Percentiles rank a stretch among this genome's conserved stretches.
Evolutionary conservation across 169 alveolate species (phyloP).

Genomic region (Theileria annulata): DNA sequence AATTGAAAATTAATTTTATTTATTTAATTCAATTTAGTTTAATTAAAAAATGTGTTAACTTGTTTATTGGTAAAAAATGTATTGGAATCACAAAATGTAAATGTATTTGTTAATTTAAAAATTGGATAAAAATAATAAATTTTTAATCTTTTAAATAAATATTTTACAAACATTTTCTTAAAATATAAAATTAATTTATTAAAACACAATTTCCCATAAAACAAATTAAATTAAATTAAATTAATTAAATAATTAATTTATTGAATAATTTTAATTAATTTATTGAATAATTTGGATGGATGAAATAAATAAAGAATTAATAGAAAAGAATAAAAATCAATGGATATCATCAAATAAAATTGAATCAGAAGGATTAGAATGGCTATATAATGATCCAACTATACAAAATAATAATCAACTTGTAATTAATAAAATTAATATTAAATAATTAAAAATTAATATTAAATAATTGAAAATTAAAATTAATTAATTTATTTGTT

Average conservation of each 20-base stretch:
- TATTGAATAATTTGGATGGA: too few species aligned
- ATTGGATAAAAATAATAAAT: too few species aligned
- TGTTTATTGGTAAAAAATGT: too few species aligned
- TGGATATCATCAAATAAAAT: slow-evolving; percentile 45
- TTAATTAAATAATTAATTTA: background rate
- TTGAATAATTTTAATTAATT: slow-evolving; percentile 22
- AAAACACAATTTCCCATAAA: background rate
- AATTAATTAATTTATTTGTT: slow-evolving; percentile 19
- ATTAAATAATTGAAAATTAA: background rate
- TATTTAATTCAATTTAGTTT: background rate
- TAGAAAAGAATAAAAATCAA: slow-evolving; percentile 33
- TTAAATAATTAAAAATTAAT: too few species aligned
- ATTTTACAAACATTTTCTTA: background rate
- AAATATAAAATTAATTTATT: background rate
- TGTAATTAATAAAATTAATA: too few species aligned
- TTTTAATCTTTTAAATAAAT: too few species aligned
- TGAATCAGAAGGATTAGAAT: slow-evolving; percentile 69
- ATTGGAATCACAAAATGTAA: too few species aligned
- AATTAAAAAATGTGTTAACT: background rate
- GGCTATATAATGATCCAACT: slow-evolving; percentile 68
- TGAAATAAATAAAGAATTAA: slow-evolving; percentile 20
- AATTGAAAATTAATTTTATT: background rate
- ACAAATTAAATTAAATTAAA: background rate
- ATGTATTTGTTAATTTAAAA: too few species aligned
- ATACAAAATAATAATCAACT: slow-evolving; percentile 21